phyloP scores from a whole-genome alignment of 2,329 filamentous ascomycete species.

The Penicillium verrucosum region DNA sequence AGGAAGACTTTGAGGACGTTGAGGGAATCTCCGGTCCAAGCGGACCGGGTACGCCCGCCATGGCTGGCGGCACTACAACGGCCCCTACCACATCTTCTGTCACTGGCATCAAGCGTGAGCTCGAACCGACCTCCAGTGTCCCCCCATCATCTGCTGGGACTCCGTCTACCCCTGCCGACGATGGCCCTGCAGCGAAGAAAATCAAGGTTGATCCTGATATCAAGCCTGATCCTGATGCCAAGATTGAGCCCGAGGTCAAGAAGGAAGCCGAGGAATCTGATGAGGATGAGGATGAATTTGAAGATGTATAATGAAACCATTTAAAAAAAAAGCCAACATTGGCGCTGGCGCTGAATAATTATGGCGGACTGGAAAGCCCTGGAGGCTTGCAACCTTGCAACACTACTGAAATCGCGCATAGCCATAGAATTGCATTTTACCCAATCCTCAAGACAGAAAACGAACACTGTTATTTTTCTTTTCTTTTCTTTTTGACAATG shows the following conservation, averaged over 20 bases:
- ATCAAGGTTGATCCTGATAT: conserved; percentile 29
- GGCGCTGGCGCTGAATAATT: conserved; percentile 10
- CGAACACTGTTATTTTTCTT: background rate
- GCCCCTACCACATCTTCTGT: conserved; percentile 21
- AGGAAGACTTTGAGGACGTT: conserved; percentile 47
- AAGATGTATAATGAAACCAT: conserved; percentile 5
- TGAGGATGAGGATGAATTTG: conserved; percentile 6
- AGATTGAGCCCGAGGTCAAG: conserved; percentile 13
- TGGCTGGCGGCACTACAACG: conserved; percentile 28
- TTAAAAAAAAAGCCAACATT: background rate
- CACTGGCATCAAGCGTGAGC: conserved; percentile 37
- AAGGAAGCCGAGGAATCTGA: conserved; percentile 9
- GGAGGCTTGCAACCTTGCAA: background rate
- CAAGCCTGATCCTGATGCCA: conserved; percentile 11
- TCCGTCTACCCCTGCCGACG: conserved; percentile 37
- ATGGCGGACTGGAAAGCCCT: background rate
- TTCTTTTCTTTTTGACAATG: background rate
- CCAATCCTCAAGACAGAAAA: background rate
- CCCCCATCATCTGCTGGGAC: conserved; percentile 39
- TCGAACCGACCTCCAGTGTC: conserved; percentile 39
- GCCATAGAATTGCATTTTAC: background rate
- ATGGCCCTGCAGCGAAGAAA: conserved; percentile 43
- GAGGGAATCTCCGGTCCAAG: conserved; percentile 37
- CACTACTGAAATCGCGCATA: background rate
- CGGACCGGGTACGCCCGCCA: conserved; percentile 36